Percentiles rank a stretch among this genome's conserved stretches.
These are phyloP conservation scores for Ogataea ramenticola DNA, from an alignment of 805 yeast species.

Conservation along the genomic window DNA sequence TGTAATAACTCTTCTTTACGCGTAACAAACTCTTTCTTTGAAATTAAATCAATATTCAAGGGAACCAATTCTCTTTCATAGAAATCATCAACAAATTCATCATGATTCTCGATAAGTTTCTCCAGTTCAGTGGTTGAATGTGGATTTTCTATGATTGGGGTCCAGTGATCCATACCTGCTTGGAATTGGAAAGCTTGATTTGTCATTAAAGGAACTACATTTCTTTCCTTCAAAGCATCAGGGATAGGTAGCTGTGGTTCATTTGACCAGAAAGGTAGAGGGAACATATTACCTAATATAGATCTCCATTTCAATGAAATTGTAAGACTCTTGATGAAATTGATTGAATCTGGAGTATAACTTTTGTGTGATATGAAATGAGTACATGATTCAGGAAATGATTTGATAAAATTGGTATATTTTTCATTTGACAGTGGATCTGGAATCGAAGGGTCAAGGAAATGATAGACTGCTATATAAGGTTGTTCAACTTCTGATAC, in stretches of 20 bases:
- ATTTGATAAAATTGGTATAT: slow-evolving; percentile 43
- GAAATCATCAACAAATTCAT: slow-evolving; percentile 12
- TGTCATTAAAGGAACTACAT: slow-evolving; percentile 20
- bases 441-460: slow-evolving; percentile 48
- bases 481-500: slow-evolving; percentile 22
- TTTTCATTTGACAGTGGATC: slow-evolving; percentile 34
- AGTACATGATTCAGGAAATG: slow-evolving; percentile 42
- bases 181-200: slow-evolving; percentile 19
- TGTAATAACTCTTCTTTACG: background rate
- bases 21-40: slow-evolving; percentile 7
- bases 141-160: too few relatives aligned
- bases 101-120: slow-evolving; percentile 1
- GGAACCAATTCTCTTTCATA: slow-evolving; percentile 21
- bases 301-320: slow-evolving; percentile 51
- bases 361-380: slow-evolving; percentile 73
- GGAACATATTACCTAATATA: slow-evolving; percentile 37
- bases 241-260: slow-evolving; percentile 23
- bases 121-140: slow-evolving; percentile 1
- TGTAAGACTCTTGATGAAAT: slow-evolving; percentile 48
- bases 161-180: slow-evolving; percentile 8
- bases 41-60: slow-evolving; percentile 2
- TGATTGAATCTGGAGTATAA: slow-evolving; percentile 53
- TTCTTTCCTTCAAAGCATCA: slow-evolving; percentile 6
- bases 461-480: slow-evolving; percentile 61
- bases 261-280: slow-evolving; percentile 30